A percentile compares a stretch with the other conserved stretches of the same genome.
phyloP scores from a whole-genome alignment of 345 rosid genomes.

The Pistacia vera region DNA sequence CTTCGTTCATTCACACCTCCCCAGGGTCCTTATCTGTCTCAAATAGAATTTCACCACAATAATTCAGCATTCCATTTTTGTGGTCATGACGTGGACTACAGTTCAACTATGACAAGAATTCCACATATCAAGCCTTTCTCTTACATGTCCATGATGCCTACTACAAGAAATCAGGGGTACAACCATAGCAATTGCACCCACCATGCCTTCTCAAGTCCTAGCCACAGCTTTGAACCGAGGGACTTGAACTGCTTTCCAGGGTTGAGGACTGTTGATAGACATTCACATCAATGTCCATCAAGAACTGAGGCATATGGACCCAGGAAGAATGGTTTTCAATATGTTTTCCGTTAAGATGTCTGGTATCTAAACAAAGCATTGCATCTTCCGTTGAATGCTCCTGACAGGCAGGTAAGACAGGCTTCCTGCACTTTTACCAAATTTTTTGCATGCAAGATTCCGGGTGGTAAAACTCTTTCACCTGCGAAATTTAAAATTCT shows the following conservation, averaged over 20 bases:
- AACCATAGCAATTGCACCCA: slow-evolving; percentile 24
- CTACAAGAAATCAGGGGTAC: slow-evolving; percentile 25
- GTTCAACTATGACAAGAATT: slow-evolving; percentile 35
- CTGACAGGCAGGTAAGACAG: no score
- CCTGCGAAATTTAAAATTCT: no score
- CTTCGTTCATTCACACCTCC: slow-evolving; percentile 18
- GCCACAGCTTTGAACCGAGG: slow-evolving; percentile 27
- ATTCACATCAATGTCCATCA: background rate
- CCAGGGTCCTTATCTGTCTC: slow-evolving; percentile 21
- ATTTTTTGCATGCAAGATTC: no score
- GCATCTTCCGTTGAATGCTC: no score
- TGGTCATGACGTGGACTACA: slow-evolving; percentile 25
- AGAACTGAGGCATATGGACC: slow-evolving; percentile 20
- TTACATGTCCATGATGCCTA: slow-evolving; percentile 19
- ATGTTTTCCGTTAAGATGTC: background rate
- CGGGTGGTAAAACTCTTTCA: no score
- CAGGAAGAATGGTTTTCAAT: slow-evolving; percentile 5
- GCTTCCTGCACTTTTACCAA: no score
- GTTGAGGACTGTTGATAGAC: slow-evolving; percentile 22
- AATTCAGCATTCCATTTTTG: slow-evolving; percentile 18
- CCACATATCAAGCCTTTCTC: slow-evolving; percentile 25
- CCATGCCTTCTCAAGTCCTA: slow-evolving; percentile 22
- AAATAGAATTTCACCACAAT: slow-evolving; percentile 24
- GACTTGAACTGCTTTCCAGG: slow-evolving; percentile 28
- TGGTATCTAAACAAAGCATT: slow-evolving; percentile 2